Evolutionary conservation across 2,329 filamentous ascomycete species (phyloP).

Genomic region (Calonectria honghensis): DNA sequence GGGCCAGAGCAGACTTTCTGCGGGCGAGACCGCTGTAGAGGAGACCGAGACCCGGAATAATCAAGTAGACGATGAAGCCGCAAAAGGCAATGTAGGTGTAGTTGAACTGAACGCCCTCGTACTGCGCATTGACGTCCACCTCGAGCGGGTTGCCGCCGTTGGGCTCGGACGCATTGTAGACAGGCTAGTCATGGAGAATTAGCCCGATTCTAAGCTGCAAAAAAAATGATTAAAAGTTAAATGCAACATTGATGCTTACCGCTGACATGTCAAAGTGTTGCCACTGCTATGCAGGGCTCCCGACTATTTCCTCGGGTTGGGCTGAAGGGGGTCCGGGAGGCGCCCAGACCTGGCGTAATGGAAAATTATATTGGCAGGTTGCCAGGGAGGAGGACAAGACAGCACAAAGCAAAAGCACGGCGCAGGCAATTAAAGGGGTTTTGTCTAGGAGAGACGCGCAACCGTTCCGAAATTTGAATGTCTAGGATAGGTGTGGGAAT

Average conservation of each 20-base stretch:
- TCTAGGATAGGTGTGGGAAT: slow-evolving; percentile 6
- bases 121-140: slow-evolving; percentile 42
- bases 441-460: not conserved
- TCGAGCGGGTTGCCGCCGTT: slow-evolving; percentile 41
- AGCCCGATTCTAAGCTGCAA: not conserved
- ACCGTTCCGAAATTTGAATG: slow-evolving; percentile 20
- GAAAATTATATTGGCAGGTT: slow-evolving; percentile 6
- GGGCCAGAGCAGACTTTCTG: slow-evolving; percentile 62
- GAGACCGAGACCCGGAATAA: slow-evolving; percentile 54
- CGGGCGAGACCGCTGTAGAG: slow-evolving; percentile 62
- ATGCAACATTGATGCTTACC: slow-evolving; percentile 24
- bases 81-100: slow-evolving; percentile 45
- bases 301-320: not conserved
- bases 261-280: slow-evolving; percentile 29
- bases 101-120: slow-evolving; percentile 40
- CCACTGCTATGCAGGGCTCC: not conserved
- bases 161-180: slow-evolving; percentile 41
- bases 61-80: slow-evolving; percentile 44
- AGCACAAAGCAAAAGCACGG: not conserved
- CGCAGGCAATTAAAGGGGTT: not conserved
- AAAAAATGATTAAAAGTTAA: not conserved
- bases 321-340: not conserved
- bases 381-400: not conserved
- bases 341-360: not conserved
- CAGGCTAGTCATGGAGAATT: slow-evolving; percentile 24